Percentiles rank a stretch among this genome's conserved stretches.
These are phyloP conservation scores for Aspergillus pseudoglaucus DNA, from an alignment of 2,329 filamentous ascomycete genomes.

Conservation along the genomic window DNA sequence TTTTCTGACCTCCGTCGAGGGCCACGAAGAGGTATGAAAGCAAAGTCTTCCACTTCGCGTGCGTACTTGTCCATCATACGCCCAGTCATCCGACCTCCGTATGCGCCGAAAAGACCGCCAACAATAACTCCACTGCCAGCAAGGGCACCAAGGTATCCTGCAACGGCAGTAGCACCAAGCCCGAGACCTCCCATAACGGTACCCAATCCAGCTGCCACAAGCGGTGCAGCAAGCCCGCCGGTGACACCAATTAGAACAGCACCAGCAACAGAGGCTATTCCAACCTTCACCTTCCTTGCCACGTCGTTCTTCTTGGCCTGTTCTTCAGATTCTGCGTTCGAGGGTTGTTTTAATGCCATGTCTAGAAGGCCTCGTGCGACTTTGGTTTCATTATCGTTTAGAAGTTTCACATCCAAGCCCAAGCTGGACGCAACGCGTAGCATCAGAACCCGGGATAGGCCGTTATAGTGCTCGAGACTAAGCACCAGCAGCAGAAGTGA, in stretches of 20 bases:
- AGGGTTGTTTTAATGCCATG: conserved; percentile 69
- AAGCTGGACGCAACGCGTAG: conserved; percentile 65
- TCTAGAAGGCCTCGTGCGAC: conserved; percentile 68
- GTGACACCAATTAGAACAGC: conserved; percentile 81
- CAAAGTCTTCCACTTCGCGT: conserved; percentile 82
- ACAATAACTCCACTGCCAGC: conserved; percentile 74
- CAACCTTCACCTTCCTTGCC: conserved; percentile 71
- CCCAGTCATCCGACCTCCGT: conserved; percentile 72
- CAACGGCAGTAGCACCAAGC: conserved; percentile 65
- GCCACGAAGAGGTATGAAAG: conserved; percentile 67
- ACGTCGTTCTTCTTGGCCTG: conserved; percentile 60
- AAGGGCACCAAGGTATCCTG: conserved; percentile 70
- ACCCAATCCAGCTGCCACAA: conserved; percentile 73
- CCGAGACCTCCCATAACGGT: conserved; percentile 71
- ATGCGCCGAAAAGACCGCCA: conserved; percentile 86
- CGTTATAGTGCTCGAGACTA: conserved; percentile 69
- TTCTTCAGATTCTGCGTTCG: conserved; percentile 69
- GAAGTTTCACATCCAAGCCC: conserved; percentile 56
- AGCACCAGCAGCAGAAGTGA: conserved; percentile 65
- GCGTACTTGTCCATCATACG: conserved; percentile 86
- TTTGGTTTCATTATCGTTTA: conserved; percentile 67
- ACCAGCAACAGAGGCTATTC: conserved; percentile 78
- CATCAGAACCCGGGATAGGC: conserved; percentile 66
- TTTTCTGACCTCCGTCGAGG: conserved; percentile 41
- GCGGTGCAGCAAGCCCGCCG: conserved; percentile 67